A percentile compares a stretch with the other conserved stretches of the same genome.
These are phyloP conservation scores for Funneliformis geosporum DNA, from an alignment of 192 early-diverging fungal species.

Conservation along the genomic window DNA sequence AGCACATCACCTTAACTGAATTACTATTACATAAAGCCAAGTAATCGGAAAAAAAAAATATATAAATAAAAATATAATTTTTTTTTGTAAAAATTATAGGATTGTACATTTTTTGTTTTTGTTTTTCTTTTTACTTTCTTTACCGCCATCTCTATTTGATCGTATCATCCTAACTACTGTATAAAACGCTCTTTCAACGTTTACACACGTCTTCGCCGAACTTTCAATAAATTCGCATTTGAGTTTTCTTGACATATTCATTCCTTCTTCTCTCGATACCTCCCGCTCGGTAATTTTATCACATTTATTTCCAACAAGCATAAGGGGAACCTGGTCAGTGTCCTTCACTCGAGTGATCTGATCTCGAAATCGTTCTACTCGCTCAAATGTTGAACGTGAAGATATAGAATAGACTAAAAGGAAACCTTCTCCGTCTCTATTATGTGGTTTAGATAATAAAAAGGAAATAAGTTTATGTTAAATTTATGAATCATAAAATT, in stretches of 20 bases:
- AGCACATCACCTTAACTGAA: too few relatives aligned
- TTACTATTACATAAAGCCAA: too few relatives aligned
- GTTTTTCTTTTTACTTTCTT: not conserved
- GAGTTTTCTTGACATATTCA: slow-evolving; percentile 70
- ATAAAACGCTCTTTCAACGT: slow-evolving; percentile 89
- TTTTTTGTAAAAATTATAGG: not conserved
- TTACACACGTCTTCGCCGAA: slow-evolving; percentile 86
- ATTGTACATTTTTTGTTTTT: slow-evolving; percentile 1
- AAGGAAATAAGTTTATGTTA: not conserved
- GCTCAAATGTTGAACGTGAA: slow-evolving; percentile 84
- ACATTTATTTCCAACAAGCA: slow-evolving; percentile 96
- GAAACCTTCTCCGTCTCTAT: slow-evolving; percentile 81
- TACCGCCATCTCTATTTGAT: slow-evolving; percentile 51
- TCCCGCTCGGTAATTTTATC: slow-evolving; percentile 82
- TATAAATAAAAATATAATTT: too few relatives aligned
- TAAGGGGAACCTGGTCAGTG: slow-evolving; percentile 79
- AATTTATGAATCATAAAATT: too few relatives aligned
- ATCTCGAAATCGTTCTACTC: slow-evolving; percentile 81
- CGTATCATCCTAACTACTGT: slow-evolving; percentile 82
- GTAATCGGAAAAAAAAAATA: not conserved
- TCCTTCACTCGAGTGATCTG: slow-evolving; percentile 94
- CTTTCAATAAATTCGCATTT: slow-evolving; percentile 88
- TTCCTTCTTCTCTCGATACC: slow-evolving; percentile 83
- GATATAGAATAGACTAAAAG: slow-evolving; percentile 90
- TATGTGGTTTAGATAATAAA: not conserved